Base-by-base conservation (phyloP, 2,329 filamentous ascomycete genomes). In the Monosporascus sp. region DNA sequence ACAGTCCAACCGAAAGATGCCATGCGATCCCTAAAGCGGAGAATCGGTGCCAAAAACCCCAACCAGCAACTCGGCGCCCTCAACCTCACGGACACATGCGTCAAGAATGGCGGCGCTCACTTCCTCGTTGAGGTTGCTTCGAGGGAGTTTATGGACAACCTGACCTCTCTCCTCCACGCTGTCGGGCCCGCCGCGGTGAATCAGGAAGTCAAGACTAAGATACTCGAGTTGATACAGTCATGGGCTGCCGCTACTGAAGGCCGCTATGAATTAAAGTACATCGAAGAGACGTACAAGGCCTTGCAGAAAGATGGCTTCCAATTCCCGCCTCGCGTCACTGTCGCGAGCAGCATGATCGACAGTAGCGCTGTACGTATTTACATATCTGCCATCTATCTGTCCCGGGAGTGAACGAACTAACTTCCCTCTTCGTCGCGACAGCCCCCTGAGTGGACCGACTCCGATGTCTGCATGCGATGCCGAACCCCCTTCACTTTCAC, bases 391-490 rank as follows among this genome's bases (percentile, higher is more conserved):
- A 25, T 48, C 31, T 18, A n/a, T 24, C n/a, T 36, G 51, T 5
- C 39, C 18, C 17, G 36, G 11, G 22, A n/a, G 39, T 37, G 25
- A 35, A 25, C 14, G 50, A 54, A 53, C 63, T 64, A 38, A 66
- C 54, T 36, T 25, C 17, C 53, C 48, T 2, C 14, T 14, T 43
- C 43, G 25, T 46, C 38, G n/a, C 53, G 38, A 51, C 63, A 96
- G 87, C 94, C 94, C 9, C 94, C 94, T 0, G 94, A 99, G 73
- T 99, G 94, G 94, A 86, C 87, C 49, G 94, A 99, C 72, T 97
- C 93, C 11, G 94, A 99, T 65, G 93, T 99, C 35, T 99, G 94
- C 70, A 97, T 99, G 91, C 88, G 94, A 67, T 99, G 94, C 70
- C 86, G 94, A 62, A 97, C 93, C 14, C 75, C 90, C 18, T 99